A percentile compares a stretch with the other conserved stretches of the same genome.
phyloP scores from a whole-genome alignment of 208 protist species.

The Crithidia fasciculata region DNA sequence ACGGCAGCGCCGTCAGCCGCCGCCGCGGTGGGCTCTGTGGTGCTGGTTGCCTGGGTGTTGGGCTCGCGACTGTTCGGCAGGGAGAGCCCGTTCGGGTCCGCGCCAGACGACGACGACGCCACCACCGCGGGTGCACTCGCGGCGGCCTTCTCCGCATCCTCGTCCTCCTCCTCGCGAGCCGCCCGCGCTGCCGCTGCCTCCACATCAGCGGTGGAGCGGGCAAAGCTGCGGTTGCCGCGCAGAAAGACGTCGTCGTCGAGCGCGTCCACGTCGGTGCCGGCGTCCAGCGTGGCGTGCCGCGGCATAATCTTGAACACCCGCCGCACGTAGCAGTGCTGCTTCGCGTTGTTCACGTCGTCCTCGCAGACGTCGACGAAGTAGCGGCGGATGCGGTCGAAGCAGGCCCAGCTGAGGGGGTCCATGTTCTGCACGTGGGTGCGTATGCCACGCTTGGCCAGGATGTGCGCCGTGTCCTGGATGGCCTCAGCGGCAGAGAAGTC shows the following conservation, averaged over 20 bases:
- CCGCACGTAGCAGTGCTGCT: constrained; percentile 55
- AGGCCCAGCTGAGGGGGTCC: constrained; percentile 49
- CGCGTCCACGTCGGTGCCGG: constrained; percentile 18
- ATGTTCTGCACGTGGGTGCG: constrained; percentile 66
- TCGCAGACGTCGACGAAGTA: constrained; percentile 49
- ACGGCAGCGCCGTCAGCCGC: background rate
- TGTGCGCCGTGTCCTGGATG: constrained; percentile 46
- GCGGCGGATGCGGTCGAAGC: constrained; percentile 51
- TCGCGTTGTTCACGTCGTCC: constrained; percentile 57
- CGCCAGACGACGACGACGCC: background rate
- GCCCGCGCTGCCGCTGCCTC: constrained; percentile 5
- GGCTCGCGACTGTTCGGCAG: background rate
- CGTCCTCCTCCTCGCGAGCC: background rate
- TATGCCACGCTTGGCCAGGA: constrained; percentile 47
- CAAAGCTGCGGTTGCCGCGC: constrained; percentile 37
- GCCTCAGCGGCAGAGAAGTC: constrained; percentile 62
- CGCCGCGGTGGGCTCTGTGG: constrained; percentile 3
- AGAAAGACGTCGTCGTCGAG: constrained; percentile 54
- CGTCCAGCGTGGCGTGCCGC: constrained; percentile 4
- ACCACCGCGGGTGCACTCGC: background rate
- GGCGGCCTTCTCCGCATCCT: background rate
- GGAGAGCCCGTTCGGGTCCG: background rate
- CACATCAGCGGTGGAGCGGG: constrained; percentile 10
- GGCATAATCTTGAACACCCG: constrained; percentile 40
- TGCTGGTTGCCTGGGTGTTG: background rate